Evolutionary conservation across 768 basidiomycete species (phyloP).

Genomic region (Leucocoprinus leucothites): DNA sequence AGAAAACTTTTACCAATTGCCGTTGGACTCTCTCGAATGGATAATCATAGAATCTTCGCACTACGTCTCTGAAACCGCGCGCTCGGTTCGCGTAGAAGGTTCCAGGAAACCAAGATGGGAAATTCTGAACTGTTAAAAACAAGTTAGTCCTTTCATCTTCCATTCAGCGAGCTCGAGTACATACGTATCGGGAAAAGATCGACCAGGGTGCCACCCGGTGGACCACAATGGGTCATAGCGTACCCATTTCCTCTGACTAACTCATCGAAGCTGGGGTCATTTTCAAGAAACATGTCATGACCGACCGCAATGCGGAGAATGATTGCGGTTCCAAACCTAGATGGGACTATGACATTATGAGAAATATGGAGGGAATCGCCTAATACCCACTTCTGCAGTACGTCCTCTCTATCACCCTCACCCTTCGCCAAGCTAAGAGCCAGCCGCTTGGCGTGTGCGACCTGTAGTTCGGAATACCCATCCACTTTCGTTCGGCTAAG

Average conservation of each 20-base stretch:
- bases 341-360: too few species aligned
- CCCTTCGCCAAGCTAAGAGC: neutral
- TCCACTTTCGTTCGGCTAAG: neutral
- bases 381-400: neutral
- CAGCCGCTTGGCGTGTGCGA: neutral
- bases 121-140: slow-evolving; percentile 14
- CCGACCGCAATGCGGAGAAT: neutral
- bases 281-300: neutral
- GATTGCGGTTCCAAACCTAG: neutral
- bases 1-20: slow-evolving; percentile 13
- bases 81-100: slow-evolving; percentile 18
- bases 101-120: slow-evolving; percentile 25
- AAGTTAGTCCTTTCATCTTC: neutral
- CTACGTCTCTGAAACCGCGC: slow-evolving; percentile 3
- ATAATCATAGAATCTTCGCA: slow-evolving; percentile 17
- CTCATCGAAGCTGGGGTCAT: neutral
- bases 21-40: slow-evolving; percentile 15
- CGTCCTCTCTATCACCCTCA: neutral
- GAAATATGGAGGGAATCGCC: neutral
- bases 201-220: slow-evolving; percentile 1
- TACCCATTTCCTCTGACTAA: neutral
- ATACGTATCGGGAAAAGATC: slow-evolving; percentile 7
- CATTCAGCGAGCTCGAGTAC: neutral
- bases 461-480: neutral
- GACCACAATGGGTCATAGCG: slow-evolving; percentile 1